Base-by-base conservation (phyloP, 768 basidiomycete genomes). In the Boletus coccyginus region DNA sequence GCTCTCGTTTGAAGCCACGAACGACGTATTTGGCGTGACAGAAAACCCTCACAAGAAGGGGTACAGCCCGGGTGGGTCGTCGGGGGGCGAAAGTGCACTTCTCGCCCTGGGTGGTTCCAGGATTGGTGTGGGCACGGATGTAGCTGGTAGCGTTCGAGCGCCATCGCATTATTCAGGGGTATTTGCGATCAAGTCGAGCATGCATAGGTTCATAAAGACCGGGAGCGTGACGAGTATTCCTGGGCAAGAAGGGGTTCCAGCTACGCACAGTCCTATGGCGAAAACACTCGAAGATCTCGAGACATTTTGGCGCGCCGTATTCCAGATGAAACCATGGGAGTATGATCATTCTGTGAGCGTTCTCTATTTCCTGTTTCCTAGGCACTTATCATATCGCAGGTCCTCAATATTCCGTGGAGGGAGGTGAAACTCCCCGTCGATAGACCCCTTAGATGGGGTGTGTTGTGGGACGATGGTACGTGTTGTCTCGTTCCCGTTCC, bases 81-180 rank as follows among this genome's bases (percentile, higher is more conserved):
- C 82, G 0, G 85, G 87, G 2, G 87, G 87, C 7, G 87, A 88
- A 66, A 80, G 78, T 3, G 84, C 85, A 3, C 76, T 88, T 0
- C 74, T 88, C 17, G 85, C 86, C 0, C 73, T 79, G 50, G 81
- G 83, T 19, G 85, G 85, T 32, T 78, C 82, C 4, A 76, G 83
- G 46, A 75, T 86, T 21, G 86, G 86, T 1, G 74, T 88, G 43
- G 87, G 87, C 7, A 84, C 86, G 7, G 87, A 88, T 55, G 84
- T 88, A 21, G 87, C 82, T 11, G 88, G 87, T 3, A 84, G 82
- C 32, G 80, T 90, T 40, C 79, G 87, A 19, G 78, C 79, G 9
- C 88, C 88, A 3, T 80, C 87, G 1, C 81, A 86, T 54, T 85
- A 84, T 61, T 84, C 83, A 43, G 88, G 86, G 0, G 69, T 87